Percentiles rank a stretch among this genome's conserved stretches.
phyloP scores from a whole-genome alignment of 2,329 filamentous ascomycete species.

The Gliomastix tumulicola region DNA sequence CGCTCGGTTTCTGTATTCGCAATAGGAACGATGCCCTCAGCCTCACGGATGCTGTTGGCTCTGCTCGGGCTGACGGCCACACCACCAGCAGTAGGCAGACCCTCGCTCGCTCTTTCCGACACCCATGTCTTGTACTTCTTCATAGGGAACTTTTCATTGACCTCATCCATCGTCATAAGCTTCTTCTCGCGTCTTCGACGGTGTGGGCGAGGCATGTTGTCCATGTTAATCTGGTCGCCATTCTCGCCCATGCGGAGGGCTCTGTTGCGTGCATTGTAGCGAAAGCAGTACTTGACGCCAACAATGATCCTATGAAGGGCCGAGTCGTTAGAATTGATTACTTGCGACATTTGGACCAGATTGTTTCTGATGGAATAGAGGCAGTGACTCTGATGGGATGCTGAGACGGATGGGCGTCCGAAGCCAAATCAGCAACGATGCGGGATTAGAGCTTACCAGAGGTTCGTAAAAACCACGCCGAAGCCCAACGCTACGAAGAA shows the following conservation, averaged over 20 bases:
- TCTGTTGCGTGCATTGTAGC: slow-evolving; percentile 92
- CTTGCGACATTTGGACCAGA: too few species aligned
- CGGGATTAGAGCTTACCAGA: slow-evolving; percentile 64
- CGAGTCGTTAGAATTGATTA: too few species aligned
- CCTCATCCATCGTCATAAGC: slow-evolving; percentile 97
- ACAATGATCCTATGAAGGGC: slow-evolving; percentile 81
- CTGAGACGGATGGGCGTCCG: too few species aligned
- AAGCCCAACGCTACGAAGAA: slow-evolving; percentile 97
- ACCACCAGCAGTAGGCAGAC: slow-evolving; percentile 76
- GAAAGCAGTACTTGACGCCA: slow-evolving; percentile 98
- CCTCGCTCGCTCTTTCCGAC: slow-evolving; percentile 72
- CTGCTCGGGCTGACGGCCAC: slow-evolving; percentile 69
- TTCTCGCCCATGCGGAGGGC: slow-evolving; percentile 70
- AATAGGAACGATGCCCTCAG: slow-evolving; percentile 45
- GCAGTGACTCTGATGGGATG: too few species aligned
- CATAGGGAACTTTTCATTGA: slow-evolving; percentile 94
- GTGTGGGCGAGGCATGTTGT: slow-evolving; percentile 78
- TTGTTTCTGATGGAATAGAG: too few species aligned
- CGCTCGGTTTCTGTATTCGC: slow-evolving; percentile 9
- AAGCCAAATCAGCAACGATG: too few species aligned
- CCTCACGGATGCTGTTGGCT: slow-evolving; percentile 65
- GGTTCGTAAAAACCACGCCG: slow-evolving; percentile 95
- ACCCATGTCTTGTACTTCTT: slow-evolving; percentile 97
- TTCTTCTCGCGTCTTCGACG: slow-evolving; percentile 92
- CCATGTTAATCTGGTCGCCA: slow-evolving; percentile 81